Evolutionary conservation across 495 filamentous ascomycete species (phyloP), one percentile per base, ranked within the genome.

Genomic region (Trichoderma asperelloides): DNA sequence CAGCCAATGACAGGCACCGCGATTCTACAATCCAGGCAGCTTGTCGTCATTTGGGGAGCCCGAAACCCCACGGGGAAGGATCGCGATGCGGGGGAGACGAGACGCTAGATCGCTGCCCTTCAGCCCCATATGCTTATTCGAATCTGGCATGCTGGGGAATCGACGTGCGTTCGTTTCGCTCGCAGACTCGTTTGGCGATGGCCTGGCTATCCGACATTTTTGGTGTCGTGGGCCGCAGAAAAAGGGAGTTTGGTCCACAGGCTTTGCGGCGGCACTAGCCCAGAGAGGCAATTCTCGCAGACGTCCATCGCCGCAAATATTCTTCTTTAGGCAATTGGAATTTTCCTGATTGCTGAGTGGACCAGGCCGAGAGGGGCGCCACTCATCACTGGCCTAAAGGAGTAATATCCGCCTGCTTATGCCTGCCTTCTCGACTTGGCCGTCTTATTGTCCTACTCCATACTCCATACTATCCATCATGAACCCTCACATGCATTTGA

Each of bases 151-250:
- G 12, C 55, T 60, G 25, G 55, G 55, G 25, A 60, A 30, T 9
- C 11, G 33, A 37, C 33, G 33, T 37, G 13, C 18, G 18, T 60
- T 23, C 11, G 55, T 60, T 21, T 51, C 21, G 55, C 11, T 28
- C 11, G 16, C 25, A 25, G 55, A 3, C 55, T 60, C 23, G 27
- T 51, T n/a, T 60, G 55, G 55, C 55, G 55, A 60, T 60, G 23
- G 23, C 13, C 27, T 2, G 55, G 55, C 55, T 9, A 60, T 28
- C 55, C 9, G 11, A 37, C 33, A 37, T 18, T 30, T 60, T 30
- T 60, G 55, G 55, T 60, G 55, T 60, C 55, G 55, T 60, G 55
- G 55, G 55, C 55, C 55, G 23, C 55, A 18, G 47, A 60, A 60
- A 47, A 60, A 60, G 28, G 23, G 23, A 60, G 12, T 13, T 18